Percentiles rank a stretch among this genome's conserved stretches.
Evolutionary conservation across 225 moss, liverwort and hornwort genomes (phyloP).

Genomic region (Sphagnum tenellum): DNA sequence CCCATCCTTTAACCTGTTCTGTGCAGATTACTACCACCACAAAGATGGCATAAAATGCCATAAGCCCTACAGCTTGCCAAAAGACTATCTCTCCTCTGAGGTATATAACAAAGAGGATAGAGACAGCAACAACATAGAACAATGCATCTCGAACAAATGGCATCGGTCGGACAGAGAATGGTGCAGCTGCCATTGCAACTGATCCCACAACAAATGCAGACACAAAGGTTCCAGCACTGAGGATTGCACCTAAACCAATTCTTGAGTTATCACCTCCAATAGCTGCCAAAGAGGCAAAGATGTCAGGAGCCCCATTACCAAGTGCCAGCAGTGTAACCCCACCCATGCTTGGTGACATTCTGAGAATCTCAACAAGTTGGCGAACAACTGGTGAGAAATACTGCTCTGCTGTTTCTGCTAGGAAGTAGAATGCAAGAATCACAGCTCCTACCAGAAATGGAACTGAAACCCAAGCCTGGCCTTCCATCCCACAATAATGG

Average conservation of each 20-base stretch:
- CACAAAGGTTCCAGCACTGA: conserved; percentile 58
- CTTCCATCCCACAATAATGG: conserved; percentile 51
- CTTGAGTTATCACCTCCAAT: conserved; percentile 48
- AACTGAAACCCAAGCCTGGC: conserved; percentile 41
- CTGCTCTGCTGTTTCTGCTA: conserved; percentile 51
- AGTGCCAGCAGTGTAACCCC: conserved; percentile 50
- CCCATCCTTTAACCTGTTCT: conserved; percentile 20
- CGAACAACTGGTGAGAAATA: conserved; percentile 55
- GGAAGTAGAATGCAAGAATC: conserved; percentile 38
- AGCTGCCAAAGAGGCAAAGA: conserved; percentile 55
- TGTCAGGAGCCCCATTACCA: conserved; percentile 54
- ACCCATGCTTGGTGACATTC: conserved; percentile 54
- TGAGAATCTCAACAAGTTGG: conserved; percentile 37
- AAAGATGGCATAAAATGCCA: conserved; percentile 43
- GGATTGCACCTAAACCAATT: conserved; percentile 48
- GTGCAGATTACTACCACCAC: conserved; percentile 45
- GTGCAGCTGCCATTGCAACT: conserved; percentile 47
- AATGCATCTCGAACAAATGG: conserved; percentile 42
- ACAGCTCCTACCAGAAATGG: conserved; percentile 33
- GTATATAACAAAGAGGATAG: conserved; percentile 37
- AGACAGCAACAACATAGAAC: conserved; percentile 44
- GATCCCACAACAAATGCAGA: conserved; percentile 60
- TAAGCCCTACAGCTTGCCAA: conserved; percentile 53
- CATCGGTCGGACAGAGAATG: conserved; percentile 39
- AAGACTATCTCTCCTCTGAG: conserved; percentile 40